Evolutionary conservation across 495 filamentous ascomycete species (phyloP), one percentile per base, ranked within the genome.

Genomic region (Letharia columbiana): DNA sequence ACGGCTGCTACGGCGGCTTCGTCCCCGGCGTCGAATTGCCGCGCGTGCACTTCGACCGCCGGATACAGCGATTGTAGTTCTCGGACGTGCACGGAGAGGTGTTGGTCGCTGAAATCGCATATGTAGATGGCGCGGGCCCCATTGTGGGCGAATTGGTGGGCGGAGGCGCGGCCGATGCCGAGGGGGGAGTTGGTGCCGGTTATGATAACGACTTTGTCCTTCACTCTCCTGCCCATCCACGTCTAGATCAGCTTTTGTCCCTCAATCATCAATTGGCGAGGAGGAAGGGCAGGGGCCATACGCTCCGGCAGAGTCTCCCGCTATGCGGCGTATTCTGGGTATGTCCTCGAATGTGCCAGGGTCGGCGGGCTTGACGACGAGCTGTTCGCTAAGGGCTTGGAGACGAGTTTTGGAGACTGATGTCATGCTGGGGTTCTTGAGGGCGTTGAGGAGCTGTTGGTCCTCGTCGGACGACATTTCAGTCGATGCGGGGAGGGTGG

Each of bases 151-250:
- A 87, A 98, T 76, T 91, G 91, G 73, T 96, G 91, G 37, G 91
- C 94, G 45, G 86, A 86, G 68, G 94, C 93, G 39, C 92, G 89
- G 60, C 94, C 94, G 74, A 98, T 97, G 23, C 93, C 93, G n/a
- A 88, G 79, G 60, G 86, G 83, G 35, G 83, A 85, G 75, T 87
- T 86, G 65, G 80, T 70, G 65, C 86, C 83, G 74, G 80, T 71
- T 42, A 66, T 62, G 39, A 61, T 68, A 33, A 88, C 81, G 49
- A 97, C 91, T 70, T 96, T 96, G 62, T 83, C 91, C 67, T 86
- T 81, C 9, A 87, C 79, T 62, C 92, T 80, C 40, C 86, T 89
- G 61, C 9, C 31, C 2, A 11, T 62, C 10, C 23, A 13, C 1
- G n/a, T 23, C 10, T 28, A 12, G 0, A 9, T 52, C 10, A 52